Evolutionary conservation across 139 green algal genomes (phyloP).

Genomic region (Microglena sp.): DNA sequence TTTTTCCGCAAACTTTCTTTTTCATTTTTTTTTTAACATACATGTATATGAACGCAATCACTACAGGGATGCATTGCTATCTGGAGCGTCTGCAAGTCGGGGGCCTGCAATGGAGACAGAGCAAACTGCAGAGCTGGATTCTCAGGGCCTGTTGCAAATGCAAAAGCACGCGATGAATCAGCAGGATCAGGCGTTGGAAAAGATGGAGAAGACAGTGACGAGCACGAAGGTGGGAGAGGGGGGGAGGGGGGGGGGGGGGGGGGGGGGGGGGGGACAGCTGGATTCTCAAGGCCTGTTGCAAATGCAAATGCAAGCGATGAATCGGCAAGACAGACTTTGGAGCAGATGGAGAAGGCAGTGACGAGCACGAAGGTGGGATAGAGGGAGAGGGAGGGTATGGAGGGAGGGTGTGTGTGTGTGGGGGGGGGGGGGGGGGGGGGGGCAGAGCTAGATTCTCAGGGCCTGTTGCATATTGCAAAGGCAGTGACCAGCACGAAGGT

Average conservation of each 20-base stretch:
- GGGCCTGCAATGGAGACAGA: slow-evolving; percentile 32
- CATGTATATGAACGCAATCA: too few species aligned
- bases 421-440: slow-evolving; percentile 50
- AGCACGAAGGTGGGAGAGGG: background rate
- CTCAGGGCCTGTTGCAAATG: slow-evolving; percentile 15
- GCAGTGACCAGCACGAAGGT: slow-evolving; percentile 32
- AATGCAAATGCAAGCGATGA: slow-evolving; percentile 18
- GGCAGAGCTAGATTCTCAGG: slow-evolving; percentile 48
- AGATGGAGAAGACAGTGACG: slow-evolving; percentile 17
- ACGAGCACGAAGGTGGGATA: background rate
- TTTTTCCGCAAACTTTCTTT: too few species aligned
- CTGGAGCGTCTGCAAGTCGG: too few species aligned
- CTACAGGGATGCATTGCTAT: too few species aligned
- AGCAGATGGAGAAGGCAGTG: slow-evolving; percentile 24
- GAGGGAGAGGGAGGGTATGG: slow-evolving; percentile 17
- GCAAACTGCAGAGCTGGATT: slow-evolving; percentile 24
- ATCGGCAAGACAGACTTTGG: slow-evolving; percentile 20
- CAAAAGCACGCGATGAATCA: slow-evolving; percentile 13
- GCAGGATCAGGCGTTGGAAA: slow-evolving; percentile 29
- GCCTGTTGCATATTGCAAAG: slow-evolving; percentile 64
- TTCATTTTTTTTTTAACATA: too few species aligned
- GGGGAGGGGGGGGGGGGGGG: slow-evolving; percentile 52
- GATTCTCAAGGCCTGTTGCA: slow-evolving; percentile 16
- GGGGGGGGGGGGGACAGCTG: too few species aligned
- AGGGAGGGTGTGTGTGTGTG: background rate